Base-by-base conservation (phyloP, 345 rosid genomes). In the Geranium rotundifolium region DNA sequence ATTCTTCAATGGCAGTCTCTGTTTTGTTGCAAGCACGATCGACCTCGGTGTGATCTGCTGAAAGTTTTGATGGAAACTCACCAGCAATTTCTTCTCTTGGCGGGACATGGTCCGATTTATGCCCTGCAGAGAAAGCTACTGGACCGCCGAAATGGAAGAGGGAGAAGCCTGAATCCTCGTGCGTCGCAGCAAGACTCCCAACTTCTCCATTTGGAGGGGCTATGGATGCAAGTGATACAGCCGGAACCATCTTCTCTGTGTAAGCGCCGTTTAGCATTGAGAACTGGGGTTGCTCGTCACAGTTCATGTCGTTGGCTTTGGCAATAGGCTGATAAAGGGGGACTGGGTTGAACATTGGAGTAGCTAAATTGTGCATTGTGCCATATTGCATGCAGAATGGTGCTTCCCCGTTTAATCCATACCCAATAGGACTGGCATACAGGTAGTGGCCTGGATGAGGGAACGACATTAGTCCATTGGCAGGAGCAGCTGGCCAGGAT, bases 131-230 rank as follows among this genome's bases (percentile, higher is more conserved):
- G 67, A 81, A 76, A 55, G 86, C 93, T 55, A 85, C 77, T 12
- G 99, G 97, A 14, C 92, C 96, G 49, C 90, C 96, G 62, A 75
- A 90, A 75, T 93, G 99, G 73, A 90, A 93, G 71, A 90, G 71
- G 65, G 99, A 93, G 77, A 93, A 93, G 74, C 77, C 69, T 17
- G 76, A 27, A 49, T 75, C 69, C 62, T 77, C 75, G 41, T 34
- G 4, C 12, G 62, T 72, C 61, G 69, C 59, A 30, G 69, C 80
- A 59, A 66, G 71, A 17, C 39, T 65, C 68, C 30, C 69, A 61
- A 72, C 71, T 67, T 75, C 75, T 14, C 64, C 71, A 19, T 60
- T 72, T 65, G 76, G 62, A 18, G 71, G 69, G 1, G 50, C 58
- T 61, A 75, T 80, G 19, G 63, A 20, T 61, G 61, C 66, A 71